Evolutionary conservation across 2,329 filamentous ascomycete species (phyloP), one percentile per base, ranked within the genome.

Genomic region (Boeremia lycopersici): DNA sequence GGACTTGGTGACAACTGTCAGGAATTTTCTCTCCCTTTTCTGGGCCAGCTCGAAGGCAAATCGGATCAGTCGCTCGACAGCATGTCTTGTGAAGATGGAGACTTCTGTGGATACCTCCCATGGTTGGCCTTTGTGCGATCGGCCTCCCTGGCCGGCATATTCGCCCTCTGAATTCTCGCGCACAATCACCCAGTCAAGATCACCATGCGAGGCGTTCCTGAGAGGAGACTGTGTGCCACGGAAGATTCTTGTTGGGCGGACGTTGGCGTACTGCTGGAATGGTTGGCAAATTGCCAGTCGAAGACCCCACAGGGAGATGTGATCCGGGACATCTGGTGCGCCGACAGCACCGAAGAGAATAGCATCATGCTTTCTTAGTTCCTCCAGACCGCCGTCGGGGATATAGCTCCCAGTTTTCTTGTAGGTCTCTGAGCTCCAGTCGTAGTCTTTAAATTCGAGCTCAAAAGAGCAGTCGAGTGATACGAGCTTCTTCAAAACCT

Each of bases 311-410:
- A 84, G 75, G 0, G 81, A 84, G 50, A 85, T 80, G 55, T 85
- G 82, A 56, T 85, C 82, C 3, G 81, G 81, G 0, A 84, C 80
- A 62, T 82, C 80, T 78, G 17, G 85, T 40, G 83, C 84, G 11
- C 87, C 87, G 5, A 89, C 87, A 6, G 87, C 86, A 12, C 87
- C 87, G 57, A 89, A 89, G 39, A 88, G 81, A 49, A 89, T 87
- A 2, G 87, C 86, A 65, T 89, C 84, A 60, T 87, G 86, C 48
- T 77, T 78, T 59, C 78, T 78, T 19, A 89, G 74, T 6, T 77
- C 77, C 8, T 86, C 81, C 1, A 87, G 75, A 1, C 84, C 85
- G 29, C 81, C 84, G 19, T 84, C 81, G 0, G 85, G 84, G 8
- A 88, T 86, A 65, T 88, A 89, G 60, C 83, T 81, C 1, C 87